Base-by-base conservation (phyloP, 352 stramenopile genomes). In the Plasmopara halstedii region DNA sequence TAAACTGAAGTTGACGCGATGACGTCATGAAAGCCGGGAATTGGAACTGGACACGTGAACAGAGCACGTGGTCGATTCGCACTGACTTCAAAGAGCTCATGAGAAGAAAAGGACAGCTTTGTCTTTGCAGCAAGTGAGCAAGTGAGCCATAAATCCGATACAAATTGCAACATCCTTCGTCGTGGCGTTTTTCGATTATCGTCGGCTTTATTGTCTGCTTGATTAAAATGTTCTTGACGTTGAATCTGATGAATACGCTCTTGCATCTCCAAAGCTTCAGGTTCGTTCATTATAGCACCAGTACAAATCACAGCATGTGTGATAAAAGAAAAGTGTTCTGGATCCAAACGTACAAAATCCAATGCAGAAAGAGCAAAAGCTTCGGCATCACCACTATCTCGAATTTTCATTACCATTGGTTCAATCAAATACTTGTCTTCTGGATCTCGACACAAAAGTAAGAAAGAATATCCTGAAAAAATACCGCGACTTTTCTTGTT, bases 101-200 rank as follows among this genome's bases (percentile, higher is more conserved):
- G 70, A 0, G 69, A 67, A n/a, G 70, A 39, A 31, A 69, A 70
- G 2, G 72, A 70, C 4, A 83, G 51, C 44, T 74, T 67, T 9
- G 53, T 62, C 9, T 63, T 42, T 6, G 61, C 64, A 8, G 62
- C 53, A 13, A 89, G 64, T 20, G 70, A 86, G 63, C 78, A 89
- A 18, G 65, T 69, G 0, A 89, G 58, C 78, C 78, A 89, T 36
- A 89, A 34, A 50, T 89, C 78, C 19, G 74, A 84, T 25, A 87
- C 72, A 26, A 83, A 59, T 31, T 68, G 75, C 34, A 77, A 27
- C 18, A 64, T 62, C 13, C 53, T 37, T 42, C 63, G 62, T n/a
- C 56, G 52, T 6, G 46, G 36, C 13, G 7, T 18, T 4, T 22
- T 55, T 56, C 26, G 37, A 23, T n/a, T 55, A 19, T 5, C 66